Evolutionary conservation across 108 stramenopile genomes (phyloP).

Genomic region (Pseudonitzschia multiseries): DNA sequence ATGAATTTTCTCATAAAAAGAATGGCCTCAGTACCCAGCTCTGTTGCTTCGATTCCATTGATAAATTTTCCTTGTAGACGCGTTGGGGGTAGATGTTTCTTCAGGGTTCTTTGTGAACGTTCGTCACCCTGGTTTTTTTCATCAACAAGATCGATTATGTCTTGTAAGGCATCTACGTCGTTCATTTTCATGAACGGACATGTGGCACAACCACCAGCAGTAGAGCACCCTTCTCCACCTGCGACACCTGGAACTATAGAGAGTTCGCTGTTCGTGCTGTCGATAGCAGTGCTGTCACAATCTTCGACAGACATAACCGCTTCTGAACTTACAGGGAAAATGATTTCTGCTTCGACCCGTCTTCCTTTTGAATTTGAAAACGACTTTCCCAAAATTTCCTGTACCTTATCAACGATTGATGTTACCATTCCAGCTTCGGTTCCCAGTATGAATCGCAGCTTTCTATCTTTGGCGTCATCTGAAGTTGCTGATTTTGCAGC

Average conservation of each 20-base stretch:
- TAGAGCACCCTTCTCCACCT: slow-evolving; percentile 93
- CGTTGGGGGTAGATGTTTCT: slow-evolving; percentile 62
- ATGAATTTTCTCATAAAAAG: slow-evolving; percentile 90
- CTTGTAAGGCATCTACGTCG: slow-evolving; percentile 85
- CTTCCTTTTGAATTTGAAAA: slow-evolving; percentile 16
- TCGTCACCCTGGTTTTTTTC: neutral
- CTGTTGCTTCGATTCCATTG: slow-evolving; percentile 70
- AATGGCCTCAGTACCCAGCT: slow-evolving; percentile 87
- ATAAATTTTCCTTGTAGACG: slow-evolving; percentile 76
- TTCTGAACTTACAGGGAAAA: slow-evolving; percentile 94
- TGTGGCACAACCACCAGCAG: slow-evolving; percentile 95
- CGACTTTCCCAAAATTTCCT: slow-evolving; percentile 55
- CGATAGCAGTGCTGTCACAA: slow-evolving; percentile 10
- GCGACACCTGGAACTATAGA: slow-evolving; percentile 86
- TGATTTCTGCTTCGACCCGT: slow-evolving; percentile 82
- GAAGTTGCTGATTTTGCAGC: slow-evolving; percentile 25
- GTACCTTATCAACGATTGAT: slow-evolving; percentile 88
- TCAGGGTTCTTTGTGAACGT: slow-evolving; percentile 16
- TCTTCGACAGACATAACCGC: slow-evolving; percentile 75
- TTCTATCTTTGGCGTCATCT: slow-evolving; percentile 21
- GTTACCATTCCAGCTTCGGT: slow-evolving; percentile 96
- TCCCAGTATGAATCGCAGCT: slow-evolving; percentile 86
- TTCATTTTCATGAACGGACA: slow-evolving; percentile 99
- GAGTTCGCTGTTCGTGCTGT: slow-evolving; percentile 32
- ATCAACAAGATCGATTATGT: slow-evolving; percentile 69